Percentiles rank a stretch among this genome's conserved stretches.
phyloP scores from a whole-genome alignment of 768 basidiomycete species.

The Hypholoma sublateritium region DNA sequence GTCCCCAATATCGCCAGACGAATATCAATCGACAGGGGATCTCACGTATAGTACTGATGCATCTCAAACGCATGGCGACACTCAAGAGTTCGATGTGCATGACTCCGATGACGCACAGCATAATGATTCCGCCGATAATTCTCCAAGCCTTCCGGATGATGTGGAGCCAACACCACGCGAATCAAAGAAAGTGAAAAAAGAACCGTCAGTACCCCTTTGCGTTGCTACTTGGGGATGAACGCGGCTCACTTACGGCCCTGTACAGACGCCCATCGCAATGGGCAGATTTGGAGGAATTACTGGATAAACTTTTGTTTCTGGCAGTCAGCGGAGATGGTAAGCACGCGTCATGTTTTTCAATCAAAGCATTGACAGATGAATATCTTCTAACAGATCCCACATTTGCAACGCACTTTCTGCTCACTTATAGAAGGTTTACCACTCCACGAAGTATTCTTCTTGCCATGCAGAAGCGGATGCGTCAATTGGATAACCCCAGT shows the following conservation, averaged over 20 bases:
- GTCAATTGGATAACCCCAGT: constrained; percentile 67
- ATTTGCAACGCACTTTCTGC: constrained; percentile 77
- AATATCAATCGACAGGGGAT: not conserved
- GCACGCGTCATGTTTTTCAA: constrained; percentile 6
- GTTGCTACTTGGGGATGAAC: constrained; percentile 4
- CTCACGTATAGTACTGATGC: constrained; percentile 30
- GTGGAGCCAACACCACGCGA: constrained; percentile 21
- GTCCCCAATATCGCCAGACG: constrained; percentile 29
- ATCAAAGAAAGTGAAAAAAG: constrained; percentile 43
- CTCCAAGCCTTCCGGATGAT: constrained; percentile 17
- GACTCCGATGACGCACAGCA: constrained; percentile 12
- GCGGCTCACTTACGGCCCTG: not conserved
- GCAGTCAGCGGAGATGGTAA: constrained; percentile 83
- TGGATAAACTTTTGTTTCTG: constrained; percentile 81
- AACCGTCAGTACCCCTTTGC: constrained; percentile 42
- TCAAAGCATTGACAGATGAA: not conserved
- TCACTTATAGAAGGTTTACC: constrained; percentile 83
- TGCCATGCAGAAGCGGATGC: constrained; percentile 86
- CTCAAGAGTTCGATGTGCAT: not conserved
- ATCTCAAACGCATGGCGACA: constrained; percentile 20
- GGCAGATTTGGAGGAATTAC: constrained; percentile 74
- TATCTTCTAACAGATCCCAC: constrained; percentile 55
- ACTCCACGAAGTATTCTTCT: constrained; percentile 77
- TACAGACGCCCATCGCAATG: constrained; percentile 60
- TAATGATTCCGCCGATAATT: constrained; percentile 9